Evolutionary conservation across 2,329 filamentous ascomycete genomes (phyloP).

Genomic region (Alternaria brassicicola): DNA sequence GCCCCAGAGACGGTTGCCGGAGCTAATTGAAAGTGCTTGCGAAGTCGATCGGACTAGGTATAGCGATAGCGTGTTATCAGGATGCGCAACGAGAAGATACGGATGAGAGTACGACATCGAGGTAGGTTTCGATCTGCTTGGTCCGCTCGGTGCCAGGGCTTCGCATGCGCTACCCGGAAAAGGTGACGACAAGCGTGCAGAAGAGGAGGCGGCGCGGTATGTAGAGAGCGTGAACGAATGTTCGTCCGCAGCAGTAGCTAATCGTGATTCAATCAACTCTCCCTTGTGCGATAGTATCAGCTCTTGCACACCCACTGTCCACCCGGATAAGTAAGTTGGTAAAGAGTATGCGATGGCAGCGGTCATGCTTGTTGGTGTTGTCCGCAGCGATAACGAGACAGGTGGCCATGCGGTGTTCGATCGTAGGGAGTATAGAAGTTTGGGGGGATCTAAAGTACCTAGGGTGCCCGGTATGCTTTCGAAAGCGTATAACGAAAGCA

Average conservation of each 20-base stretch:
- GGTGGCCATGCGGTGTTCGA: conserved; percentile 81
- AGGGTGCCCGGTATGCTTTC: conserved; percentile 12
- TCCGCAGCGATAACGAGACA: conserved; percentile 81
- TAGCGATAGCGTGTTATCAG: conserved; percentile 85
- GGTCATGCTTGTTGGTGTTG: conserved; percentile 67
- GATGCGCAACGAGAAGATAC: conserved; percentile 81
- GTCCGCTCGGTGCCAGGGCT: conserved; percentile 19
- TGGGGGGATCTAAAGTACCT: conserved; percentile 51
- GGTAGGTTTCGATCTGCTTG: conserved; percentile 50
- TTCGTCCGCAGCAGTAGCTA: conserved; percentile 58
- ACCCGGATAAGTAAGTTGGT: conserved; percentile 75
- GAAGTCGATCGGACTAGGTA: conserved; percentile 79
- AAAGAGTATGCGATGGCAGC: conserved; percentile 88
- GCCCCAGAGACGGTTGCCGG: conserved; percentile 81
- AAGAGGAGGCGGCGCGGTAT: conserved; percentile 33
- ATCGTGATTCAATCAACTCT: conserved; percentile 55
- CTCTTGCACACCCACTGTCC: conserved; percentile 93
- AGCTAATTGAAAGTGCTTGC: conserved; percentile 69
- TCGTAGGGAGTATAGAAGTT: conserved; percentile 75
- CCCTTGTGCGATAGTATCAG: conserved; percentile 67
- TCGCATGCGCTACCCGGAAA: conserved; percentile 35
- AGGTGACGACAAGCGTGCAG: conserved; percentile 35
- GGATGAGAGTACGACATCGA: conserved; percentile 70
- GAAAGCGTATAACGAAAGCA: conserved; percentile 78
- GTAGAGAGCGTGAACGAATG: conserved; percentile 52